Conservation (phyloP, 73 alveolate genomes). For the Paramecium pentaurelia region DNA sequence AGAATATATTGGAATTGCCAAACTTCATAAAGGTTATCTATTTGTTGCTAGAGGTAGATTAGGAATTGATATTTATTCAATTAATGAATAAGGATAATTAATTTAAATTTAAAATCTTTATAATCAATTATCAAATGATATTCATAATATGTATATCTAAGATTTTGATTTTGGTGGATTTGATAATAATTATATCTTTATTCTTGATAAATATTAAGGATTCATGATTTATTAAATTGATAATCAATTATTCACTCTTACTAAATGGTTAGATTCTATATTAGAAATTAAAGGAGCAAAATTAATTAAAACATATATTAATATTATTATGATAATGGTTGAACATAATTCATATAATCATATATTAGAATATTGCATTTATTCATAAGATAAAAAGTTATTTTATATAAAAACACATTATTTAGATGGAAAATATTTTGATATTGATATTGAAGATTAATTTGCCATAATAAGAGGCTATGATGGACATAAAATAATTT, state of each 20-base stretch:
- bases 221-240: background rate
- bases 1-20: background rate
- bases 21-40: background rate
- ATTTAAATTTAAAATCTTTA: background rate
- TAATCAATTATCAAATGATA: background rate
- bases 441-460: background rate
- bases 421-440: constrained; percentile 21
- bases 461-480: background rate
- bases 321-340: background rate
- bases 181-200: background rate
- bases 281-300: background rate
- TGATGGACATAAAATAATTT: constrained; percentile 24
- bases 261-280: background rate
- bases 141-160: background rate
- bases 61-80: background rate
- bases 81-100: background rate
- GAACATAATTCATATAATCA: background rate
- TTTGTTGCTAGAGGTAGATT: background rate
- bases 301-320: background rate
- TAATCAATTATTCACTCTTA: background rate
- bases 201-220: background rate
- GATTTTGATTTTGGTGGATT: constrained; percentile 1
- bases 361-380: background rate
- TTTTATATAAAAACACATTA: background rate
- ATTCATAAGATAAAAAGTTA: background rate